Evolutionary conservation across 2,329 filamentous ascomycete genomes (phyloP).

Genomic region (Claviceps paspali): DNA sequence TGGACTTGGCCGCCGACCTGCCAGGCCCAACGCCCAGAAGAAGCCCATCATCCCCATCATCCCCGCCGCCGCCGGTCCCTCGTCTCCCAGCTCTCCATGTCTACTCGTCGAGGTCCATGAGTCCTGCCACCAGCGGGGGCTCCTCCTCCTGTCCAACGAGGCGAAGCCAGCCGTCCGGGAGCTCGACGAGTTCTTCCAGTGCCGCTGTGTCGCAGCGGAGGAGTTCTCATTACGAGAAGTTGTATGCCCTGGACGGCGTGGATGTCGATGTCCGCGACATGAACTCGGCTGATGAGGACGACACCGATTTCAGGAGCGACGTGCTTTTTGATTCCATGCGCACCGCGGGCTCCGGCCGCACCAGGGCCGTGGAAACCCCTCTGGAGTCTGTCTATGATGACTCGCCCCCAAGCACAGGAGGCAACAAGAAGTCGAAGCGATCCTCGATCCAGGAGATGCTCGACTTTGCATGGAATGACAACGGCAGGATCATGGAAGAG

Average conservation of each 20-base stretch:
- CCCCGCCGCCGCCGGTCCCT: conserved; percentile 40
- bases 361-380: conserved; percentile 52
- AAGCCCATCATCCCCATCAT: conserved; percentile 24
- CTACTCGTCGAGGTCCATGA: conserved; percentile 34
- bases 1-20: conserved; percentile 7
- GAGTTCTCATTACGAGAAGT: conserved; percentile 17
- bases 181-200: conserved; percentile 23
- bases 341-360: conserved; percentile 52
- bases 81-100: conserved; percentile 36
- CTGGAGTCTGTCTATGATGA: conserved; percentile 73
- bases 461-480: conserved; percentile 37
- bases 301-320: conserved; percentile 65
- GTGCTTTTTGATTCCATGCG: conserved; percentile 63
- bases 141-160: conserved; percentile 21
- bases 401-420: conserved; percentile 46
- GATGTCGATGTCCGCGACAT: conserved; percentile 52
- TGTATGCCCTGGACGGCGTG: conserved; percentile 52
- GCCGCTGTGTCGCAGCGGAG: conserved; percentile 24
- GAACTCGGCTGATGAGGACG: conserved; percentile 58
- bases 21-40: conserved; percentile 21
- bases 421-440: conserved; percentile 36
- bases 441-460: conserved; percentile 45
- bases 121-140: conserved; percentile 24
- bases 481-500: conserved; percentile 45
- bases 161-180: conserved; percentile 27